A percentile compares a stretch with the other conserved stretches of the same genome.
Evolutionary conservation across 2,329 filamentous ascomycete species (phyloP).

Genomic region (Fusarium duplospermum): DNA sequence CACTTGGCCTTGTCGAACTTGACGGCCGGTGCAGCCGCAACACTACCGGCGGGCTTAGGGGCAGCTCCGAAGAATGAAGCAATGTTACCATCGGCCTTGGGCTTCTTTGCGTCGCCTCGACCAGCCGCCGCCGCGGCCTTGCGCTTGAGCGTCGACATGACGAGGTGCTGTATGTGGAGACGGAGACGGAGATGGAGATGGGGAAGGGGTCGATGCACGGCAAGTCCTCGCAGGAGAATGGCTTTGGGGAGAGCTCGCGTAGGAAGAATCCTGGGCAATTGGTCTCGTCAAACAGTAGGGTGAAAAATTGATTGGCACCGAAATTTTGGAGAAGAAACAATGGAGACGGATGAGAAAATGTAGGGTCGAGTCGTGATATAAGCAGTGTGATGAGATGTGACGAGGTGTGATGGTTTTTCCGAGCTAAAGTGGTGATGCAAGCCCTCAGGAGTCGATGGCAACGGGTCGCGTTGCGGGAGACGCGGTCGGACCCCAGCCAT

Average conservation of each 20-base stretch:
- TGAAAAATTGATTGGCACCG: not conserved
- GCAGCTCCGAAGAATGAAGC: conserved; percentile 84
- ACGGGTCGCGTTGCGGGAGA: conserved; percentile 33
- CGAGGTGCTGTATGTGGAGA: conserved; percentile 38
- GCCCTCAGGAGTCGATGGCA: conserved; percentile 20
- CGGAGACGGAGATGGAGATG: conserved; percentile 26
- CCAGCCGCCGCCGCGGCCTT: conserved; percentile 65
- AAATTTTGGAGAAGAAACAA: not conserved
- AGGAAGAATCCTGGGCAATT: conserved; percentile 31
- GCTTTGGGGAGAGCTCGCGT: conserved; percentile 21
- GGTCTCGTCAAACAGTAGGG: not conserved
- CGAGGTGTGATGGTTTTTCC: conserved; percentile 22
- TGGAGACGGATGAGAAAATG: not conserved
- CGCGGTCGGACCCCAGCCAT: conserved; percentile 34
- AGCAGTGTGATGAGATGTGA: not conserved
- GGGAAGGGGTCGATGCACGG: conserved; percentile 32
- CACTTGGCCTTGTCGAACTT: conserved; percentile 93
- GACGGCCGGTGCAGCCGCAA: conserved; percentile 49
- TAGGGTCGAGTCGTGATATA: not conserved
- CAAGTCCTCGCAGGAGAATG: conserved; percentile 29
- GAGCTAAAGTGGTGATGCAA: conserved; percentile 31
- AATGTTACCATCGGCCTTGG: conserved; percentile 81
- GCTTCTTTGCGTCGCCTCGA: conserved; percentile 72
- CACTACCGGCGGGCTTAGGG: conserved; percentile 63
- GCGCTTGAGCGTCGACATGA: conserved; percentile 73